Evolutionary conservation across 371 early-diverging fungal genomes (phyloP).

Genomic region (Mortierella sp.): DNA sequence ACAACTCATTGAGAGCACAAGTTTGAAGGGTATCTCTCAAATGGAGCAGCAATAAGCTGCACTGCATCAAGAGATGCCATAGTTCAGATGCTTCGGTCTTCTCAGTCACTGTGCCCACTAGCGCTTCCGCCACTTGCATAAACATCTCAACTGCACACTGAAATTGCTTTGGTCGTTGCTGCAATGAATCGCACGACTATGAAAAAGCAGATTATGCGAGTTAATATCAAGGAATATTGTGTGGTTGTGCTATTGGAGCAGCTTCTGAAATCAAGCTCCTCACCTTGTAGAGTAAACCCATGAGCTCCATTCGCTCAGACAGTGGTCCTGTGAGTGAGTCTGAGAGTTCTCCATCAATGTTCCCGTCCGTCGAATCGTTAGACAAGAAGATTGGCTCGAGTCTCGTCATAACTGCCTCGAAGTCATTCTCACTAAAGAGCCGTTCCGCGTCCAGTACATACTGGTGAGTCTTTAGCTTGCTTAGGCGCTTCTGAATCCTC

Average conservation of each 20-base stretch:
- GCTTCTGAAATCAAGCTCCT: not conserved
- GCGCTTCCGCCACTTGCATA: conserved; percentile 21
- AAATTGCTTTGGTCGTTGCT: conserved; percentile 27
- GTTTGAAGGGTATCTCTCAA: conserved; percentile 43
- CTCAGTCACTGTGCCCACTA: conserved; percentile 39
- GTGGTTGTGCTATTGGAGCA: not conserved
- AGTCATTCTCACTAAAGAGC: conserved; percentile 56
- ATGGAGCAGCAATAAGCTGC: conserved; percentile 20
- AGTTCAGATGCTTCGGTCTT: conserved; percentile 42
- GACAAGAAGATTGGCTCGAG: conserved; percentile 52
- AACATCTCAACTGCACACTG: conserved; percentile 40
- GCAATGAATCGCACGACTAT: conserved; percentile 44
- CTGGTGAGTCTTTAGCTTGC: conserved; percentile 48
- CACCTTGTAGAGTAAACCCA: conserved; percentile 57
- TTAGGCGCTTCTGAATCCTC: conserved; percentile 51
- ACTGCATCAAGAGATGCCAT: conserved; percentile 41
- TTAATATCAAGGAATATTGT: not conserved
- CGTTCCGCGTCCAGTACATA: conserved; percentile 57
- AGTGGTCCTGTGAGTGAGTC: conserved; percentile 35
- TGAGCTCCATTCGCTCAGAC: conserved; percentile 47
- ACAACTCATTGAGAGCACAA: conserved; percentile 5
- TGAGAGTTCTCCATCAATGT: not conserved
- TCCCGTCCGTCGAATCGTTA: conserved; percentile 6
- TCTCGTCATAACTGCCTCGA: conserved; percentile 56
- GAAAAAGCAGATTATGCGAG: not conserved